Conservation (phyloP, 164 flowering plant species). For the Aristolochia californica region DNA sequence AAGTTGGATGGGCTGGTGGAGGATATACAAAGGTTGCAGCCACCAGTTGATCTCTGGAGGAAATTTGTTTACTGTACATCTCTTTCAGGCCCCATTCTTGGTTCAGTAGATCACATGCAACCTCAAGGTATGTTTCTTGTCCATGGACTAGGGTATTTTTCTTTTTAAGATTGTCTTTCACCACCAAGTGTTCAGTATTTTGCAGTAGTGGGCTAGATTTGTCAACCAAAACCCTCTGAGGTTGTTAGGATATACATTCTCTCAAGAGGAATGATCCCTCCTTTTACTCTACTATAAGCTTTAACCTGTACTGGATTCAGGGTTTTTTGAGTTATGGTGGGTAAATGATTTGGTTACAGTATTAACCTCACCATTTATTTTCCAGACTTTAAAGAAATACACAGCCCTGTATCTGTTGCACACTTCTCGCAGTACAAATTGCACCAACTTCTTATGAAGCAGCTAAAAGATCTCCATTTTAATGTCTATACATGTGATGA, state of each 20-base stretch:
- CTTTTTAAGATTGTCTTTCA: too few species aligned
- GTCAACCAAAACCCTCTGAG: too few species aligned
- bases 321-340: too few species aligned
- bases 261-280: background rate
- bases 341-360: background rate
- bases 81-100: conserved; percentile 66
- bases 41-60: conserved; percentile 85
- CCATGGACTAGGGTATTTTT: too few species aligned
- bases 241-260: background rate
- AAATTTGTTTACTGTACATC: conserved; percentile 89
- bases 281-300: background rate
- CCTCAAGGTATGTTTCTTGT: conserved; percentile 55
- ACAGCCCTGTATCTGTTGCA: conserved; percentile 87
- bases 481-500: conserved; percentile 22
- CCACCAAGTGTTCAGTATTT: background rate
- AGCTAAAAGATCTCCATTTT: conserved; percentile 44
- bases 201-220: background rate
- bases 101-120: conserved; percentile 86
- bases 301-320: too few species aligned
- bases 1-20: conserved; percentile 76
- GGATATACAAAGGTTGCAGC: conserved; percentile 65
- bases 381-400: conserved; percentile 70
- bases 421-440: conserved; percentile 93
- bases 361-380: conserved; percentile 6
- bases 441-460: conserved; percentile 43